Base-by-base conservation (phyloP, 257 asterid genomes). In the Leptodermis oblonga region DNA sequence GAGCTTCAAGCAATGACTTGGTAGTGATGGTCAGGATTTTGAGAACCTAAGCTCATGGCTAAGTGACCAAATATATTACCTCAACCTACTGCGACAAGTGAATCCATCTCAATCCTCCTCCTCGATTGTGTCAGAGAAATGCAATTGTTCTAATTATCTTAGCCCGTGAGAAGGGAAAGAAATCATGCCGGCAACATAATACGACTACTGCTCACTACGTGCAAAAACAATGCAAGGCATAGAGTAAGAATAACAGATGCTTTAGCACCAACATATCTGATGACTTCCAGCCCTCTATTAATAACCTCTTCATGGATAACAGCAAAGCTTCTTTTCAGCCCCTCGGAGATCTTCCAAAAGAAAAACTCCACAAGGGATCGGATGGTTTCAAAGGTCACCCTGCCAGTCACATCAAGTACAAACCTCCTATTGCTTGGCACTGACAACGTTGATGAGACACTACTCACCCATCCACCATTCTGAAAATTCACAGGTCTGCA, bases 341-440 rank as follows among this genome's bases (percentile, higher is more conserved):
- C 85, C 70, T 94, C 95, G 0, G 73, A 77, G 55, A 81, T 65
- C 82, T 89, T 94, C 89, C 82, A 74, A 81, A 80, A 53, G 83
- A 86, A 56, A 60, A 89, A 82, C 79, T 87, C 92, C 33, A 85
- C 79, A 0, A 89, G 76, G 4, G 99, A 89, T 75, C 93, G 81
- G 49, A 94, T 87, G 0, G 97, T 85, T 60, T 89, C 98, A 70
- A 86, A 89, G 60, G 97, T 89, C 74, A 94, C 99, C 83, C 97
- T 82, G 18, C 99, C 95, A 4, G 97, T 91, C 69, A 94, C 84
- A 74, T 91, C 97, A 52, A 94, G 93, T 74, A 91, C 85, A 70
- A 94, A 87, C 75, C 77, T 91, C 68, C 92, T 69, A 61, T 94
- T 94, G 73, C 89, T 87, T 15, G 99, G 96, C 60, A 90, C 92